A percentile compares a stretch with the other conserved stretches of the same genome.
Evolutionary conservation across 768 basidiomycete genomes (phyloP).

Genomic region (Collybia sp.): DNA sequence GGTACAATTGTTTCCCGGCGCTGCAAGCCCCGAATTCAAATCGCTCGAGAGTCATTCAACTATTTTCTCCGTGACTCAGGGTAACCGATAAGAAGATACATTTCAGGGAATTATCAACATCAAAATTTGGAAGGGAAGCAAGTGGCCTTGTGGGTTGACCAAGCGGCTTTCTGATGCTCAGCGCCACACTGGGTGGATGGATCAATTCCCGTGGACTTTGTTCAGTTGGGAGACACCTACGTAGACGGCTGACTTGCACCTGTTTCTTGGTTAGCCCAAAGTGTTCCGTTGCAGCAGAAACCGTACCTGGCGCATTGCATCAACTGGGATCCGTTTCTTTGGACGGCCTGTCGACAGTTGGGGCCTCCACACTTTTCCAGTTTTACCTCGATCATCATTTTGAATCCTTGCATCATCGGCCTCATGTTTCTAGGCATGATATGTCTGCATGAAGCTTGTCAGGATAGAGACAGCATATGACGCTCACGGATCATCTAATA

Average conservation of each 20-base stretch:
- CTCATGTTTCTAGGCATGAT: constrained; percentile 19
- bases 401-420: constrained; percentile 21
- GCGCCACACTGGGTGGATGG: constrained; percentile 22
- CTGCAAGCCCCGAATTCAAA: too few relatives aligned
- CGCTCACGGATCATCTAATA: constrained; percentile 22
- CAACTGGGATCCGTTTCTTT: constrained; percentile 20
- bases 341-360: constrained; percentile 16
- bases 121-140: constrained; percentile 29
- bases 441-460: background rate
- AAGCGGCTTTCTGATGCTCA: constrained; percentile 31
- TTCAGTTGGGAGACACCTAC: constrained; percentile 19
- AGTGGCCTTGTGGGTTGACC: constrained; percentile 26
- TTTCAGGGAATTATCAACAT: constrained; percentile 7
- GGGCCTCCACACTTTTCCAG: constrained; percentile 26
- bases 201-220: too few relatives aligned
- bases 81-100: background rate
- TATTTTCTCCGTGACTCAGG: too few relatives aligned
- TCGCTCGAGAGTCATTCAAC: too few relatives aligned
- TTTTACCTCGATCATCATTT: constrained; percentile 19
- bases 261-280: constrained; percentile 7
- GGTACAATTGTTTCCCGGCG: too few relatives aligned
- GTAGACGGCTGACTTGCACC: constrained; percentile 38
- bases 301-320: constrained; percentile 33
- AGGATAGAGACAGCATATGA: constrained; percentile 1
- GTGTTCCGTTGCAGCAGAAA: background rate